Conservation (phyloP, 163 green algal species). For the Scenedesmus sp. region DNA sequence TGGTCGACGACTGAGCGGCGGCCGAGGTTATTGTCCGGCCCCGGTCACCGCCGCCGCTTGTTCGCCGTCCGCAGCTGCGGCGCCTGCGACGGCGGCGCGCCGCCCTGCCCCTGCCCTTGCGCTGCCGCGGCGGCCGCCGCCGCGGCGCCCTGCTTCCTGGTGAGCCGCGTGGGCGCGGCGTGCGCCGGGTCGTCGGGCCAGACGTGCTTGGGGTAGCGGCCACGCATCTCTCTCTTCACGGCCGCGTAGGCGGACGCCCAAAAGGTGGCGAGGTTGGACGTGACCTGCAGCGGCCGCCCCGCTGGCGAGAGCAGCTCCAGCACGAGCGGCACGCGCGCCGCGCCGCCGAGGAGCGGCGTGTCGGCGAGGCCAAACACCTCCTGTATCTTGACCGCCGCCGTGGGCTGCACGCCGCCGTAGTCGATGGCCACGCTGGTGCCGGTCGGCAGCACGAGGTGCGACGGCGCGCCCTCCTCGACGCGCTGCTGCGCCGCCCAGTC, state of each 20-base stretch:
- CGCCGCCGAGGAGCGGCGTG: constrained; percentile 56
- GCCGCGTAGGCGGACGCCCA: constrained; percentile 51
- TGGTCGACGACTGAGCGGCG: constrained; percentile 34
- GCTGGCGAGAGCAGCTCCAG: constrained; percentile 65
- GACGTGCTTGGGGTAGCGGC: constrained; percentile 62
- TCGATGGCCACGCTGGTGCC: constrained; percentile 50
- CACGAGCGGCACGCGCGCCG: constrained; percentile 45
- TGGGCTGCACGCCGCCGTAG: constrained; percentile 46
- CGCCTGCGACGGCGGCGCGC: too few species aligned
- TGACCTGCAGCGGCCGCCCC: constrained; percentile 55
- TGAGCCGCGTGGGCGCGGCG: constrained; percentile 55
- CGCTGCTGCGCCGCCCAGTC: constrained; percentile 42
- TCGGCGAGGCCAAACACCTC: constrained; percentile 63
- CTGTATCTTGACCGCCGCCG: constrained; percentile 48
- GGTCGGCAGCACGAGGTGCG: constrained; percentile 53
- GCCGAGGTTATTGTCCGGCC: too few species aligned
- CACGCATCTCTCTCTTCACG: constrained; percentile 59
- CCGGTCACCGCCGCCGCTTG: too few species aligned
- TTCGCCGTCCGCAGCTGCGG: not conserved
- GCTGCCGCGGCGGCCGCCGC: not conserved
- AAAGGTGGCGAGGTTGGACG: constrained; percentile 60
- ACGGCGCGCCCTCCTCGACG: constrained; percentile 52
- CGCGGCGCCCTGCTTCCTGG: constrained; percentile 48
- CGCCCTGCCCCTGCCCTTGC: not conserved
- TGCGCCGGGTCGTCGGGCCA: constrained; percentile 66